Evolutionary conservation across 2,329 filamentous ascomycete genomes (phyloP).

Genomic region (Dichotomopilus funicola): DNA sequence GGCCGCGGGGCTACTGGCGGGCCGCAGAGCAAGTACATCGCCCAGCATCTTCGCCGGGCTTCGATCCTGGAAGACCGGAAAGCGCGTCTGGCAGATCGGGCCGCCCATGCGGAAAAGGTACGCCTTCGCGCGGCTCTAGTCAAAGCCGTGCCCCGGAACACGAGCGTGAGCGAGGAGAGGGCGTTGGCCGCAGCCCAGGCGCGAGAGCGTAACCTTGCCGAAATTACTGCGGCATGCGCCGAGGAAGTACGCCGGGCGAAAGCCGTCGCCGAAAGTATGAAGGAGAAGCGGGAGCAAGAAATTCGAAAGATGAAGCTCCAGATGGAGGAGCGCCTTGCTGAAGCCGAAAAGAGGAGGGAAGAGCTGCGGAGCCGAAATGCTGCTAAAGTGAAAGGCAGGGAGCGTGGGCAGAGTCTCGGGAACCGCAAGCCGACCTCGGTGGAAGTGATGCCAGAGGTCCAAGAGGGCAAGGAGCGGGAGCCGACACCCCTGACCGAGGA

Average conservation of each 20-base stretch:
- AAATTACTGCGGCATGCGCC: constrained; percentile 73
- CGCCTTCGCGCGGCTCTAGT: constrained; percentile 67
- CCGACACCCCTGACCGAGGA: constrained; percentile 46
- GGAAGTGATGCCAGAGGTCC: constrained; percentile 42
- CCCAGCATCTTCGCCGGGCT: constrained; percentile 71
- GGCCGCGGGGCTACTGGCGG: constrained; percentile 46
- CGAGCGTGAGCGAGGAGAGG: constrained; percentile 64
- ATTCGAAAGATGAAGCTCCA: constrained; percentile 62
- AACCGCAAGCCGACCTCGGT: constrained; percentile 41
- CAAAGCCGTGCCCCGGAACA: constrained; percentile 61
- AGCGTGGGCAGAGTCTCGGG: constrained; percentile 46
- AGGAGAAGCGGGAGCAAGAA: constrained; percentile 71
- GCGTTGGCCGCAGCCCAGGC: constrained; percentile 72
- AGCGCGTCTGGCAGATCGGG: constrained; percentile 70
- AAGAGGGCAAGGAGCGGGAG: constrained; percentile 46
- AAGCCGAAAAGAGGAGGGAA: constrained; percentile 66
- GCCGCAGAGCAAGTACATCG: constrained; percentile 70
- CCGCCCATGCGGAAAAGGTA: constrained; percentile 78
- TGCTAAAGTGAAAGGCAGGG: constrained; percentile 37
- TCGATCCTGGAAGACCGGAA: constrained; percentile 77
- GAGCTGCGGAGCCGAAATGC: constrained; percentile 52
- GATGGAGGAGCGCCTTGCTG: constrained; percentile 74
- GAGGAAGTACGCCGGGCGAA: constrained; percentile 79
- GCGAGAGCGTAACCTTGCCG: constrained; percentile 71
- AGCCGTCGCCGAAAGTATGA: constrained; percentile 74